These are phyloP conservation scores for Areca catechu DNA, from an alignment of 176 grass and related monocot genomes.

Conservation along the genomic window DNA sequence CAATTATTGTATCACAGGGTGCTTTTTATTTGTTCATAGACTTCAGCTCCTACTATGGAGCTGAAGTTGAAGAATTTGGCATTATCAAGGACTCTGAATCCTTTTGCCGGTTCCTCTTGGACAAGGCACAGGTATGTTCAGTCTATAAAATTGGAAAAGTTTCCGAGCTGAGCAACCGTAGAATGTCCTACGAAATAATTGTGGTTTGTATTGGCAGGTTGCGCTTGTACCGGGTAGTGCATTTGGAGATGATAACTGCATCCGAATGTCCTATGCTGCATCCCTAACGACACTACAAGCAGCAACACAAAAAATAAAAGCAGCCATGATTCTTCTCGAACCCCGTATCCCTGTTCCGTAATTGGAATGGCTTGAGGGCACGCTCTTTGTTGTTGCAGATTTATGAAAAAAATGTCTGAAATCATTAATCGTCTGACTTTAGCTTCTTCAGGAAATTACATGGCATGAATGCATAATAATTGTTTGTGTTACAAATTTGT, in stretches of 20 bases:
- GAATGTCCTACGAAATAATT: neutral
- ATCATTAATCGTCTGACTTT: too few species aligned
- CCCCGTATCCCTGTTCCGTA: slow-evolving; percentile 46
- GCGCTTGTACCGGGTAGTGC: slow-evolving; percentile 84
- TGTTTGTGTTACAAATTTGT: too few species aligned
- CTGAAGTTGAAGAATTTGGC: slow-evolving; percentile 76
- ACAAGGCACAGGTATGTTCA: slow-evolving; percentile 53
- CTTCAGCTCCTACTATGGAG: slow-evolving; percentile 78
- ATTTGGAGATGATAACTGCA: slow-evolving; percentile 77
- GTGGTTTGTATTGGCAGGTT: slow-evolving; percentile 35
- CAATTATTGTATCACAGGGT: slow-evolving; percentile 27
- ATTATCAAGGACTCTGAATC: slow-evolving; percentile 63
- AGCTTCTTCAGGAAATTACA: too few species aligned
- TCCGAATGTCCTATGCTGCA: slow-evolving; percentile 81
- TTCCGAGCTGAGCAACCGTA: too few species aligned
- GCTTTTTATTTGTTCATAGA: slow-evolving; percentile 91
- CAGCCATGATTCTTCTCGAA: slow-evolving; percentile 52
- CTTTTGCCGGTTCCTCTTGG: slow-evolving; percentile 75
- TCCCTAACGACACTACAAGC: slow-evolving; percentile 59
- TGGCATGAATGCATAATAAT: too few species aligned
- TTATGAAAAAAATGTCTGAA: too few species aligned
- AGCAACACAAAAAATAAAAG: slow-evolving; percentile 69
- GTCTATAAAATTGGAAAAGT: too few species aligned
- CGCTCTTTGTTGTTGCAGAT: neutral
- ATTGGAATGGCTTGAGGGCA: neutral